Conservation (phyloP, 1,284 basidiomycete genomes). For the Moniliella sp. region DNA sequence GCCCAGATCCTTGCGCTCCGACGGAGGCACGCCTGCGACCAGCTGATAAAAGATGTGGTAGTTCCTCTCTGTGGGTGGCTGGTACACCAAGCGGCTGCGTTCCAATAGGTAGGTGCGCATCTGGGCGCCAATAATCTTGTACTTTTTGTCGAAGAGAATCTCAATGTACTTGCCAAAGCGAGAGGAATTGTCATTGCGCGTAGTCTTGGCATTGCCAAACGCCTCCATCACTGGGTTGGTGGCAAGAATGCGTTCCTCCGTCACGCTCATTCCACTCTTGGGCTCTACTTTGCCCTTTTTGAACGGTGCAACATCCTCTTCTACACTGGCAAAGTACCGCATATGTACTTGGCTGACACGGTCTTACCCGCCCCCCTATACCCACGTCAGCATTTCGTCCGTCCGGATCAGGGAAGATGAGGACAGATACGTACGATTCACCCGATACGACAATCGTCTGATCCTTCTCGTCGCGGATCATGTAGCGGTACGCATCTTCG, state of each 20-base stretch:
- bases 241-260: slow-evolving; percentile 85
- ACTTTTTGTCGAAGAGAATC: slow-evolving; percentile 76
- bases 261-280: slow-evolving; percentile 54
- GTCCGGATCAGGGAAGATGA: no score
- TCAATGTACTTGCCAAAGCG: slow-evolving; percentile 98
- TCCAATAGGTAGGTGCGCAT: slow-evolving; percentile 94
- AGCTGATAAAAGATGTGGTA: slow-evolving; percentile 93
- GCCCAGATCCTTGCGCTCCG: slow-evolving; percentile 82
- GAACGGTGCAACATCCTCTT: no score
- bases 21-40: slow-evolving; percentile 80
- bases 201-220: slow-evolving; percentile 97
- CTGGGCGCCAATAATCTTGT: slow-evolving; percentile 88
- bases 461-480: slow-evolving; percentile 79
- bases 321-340: slow-evolving; percentile 92
- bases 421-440: slow-evolving; percentile 60
- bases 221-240: slow-evolving; percentile 97
- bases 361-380: slow-evolving; percentile 90
- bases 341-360: slow-evolving; percentile 89
- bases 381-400: no score
- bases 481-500: slow-evolving; percentile 92
- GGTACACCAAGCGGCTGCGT: slow-evolving; percentile 86
- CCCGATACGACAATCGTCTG: slow-evolving; percentile 98
- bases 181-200: slow-evolving; percentile 93
- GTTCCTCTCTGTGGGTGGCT: slow-evolving; percentile 74
- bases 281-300: no score